Evolutionary conservation across 192 early-diverging fungal genomes (phyloP).

Genomic region (Backusella liffmaniae): DNA sequence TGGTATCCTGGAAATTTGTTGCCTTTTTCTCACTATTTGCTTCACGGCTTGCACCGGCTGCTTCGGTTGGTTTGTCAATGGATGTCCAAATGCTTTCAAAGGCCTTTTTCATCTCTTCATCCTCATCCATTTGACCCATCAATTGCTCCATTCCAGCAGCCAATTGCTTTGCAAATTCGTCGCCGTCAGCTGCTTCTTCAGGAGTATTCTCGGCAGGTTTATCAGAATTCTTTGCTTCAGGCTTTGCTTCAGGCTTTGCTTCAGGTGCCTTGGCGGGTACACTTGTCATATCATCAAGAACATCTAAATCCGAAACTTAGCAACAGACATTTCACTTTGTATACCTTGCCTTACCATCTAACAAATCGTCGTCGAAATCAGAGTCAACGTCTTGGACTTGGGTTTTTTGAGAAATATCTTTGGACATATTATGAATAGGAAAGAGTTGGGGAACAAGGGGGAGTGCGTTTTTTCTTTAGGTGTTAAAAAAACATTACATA

Average conservation of each 20-base stretch:
- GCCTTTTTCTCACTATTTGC: conserved; percentile 16
- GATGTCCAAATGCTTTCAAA: conserved; percentile 57
- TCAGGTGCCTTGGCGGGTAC: conserved; percentile 36
- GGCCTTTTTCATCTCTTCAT: conserved; percentile 49
- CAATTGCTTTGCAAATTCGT: conserved; percentile 74
- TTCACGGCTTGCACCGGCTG: conserved; percentile 7
- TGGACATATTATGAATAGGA: neutral
- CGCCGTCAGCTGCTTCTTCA: conserved; percentile 46
- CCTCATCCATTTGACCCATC: conserved; percentile 59
- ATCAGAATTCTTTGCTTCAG: conserved; percentile 24
- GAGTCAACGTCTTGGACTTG: conserved; percentile 53
- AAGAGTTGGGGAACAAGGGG: neutral
- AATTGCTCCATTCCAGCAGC: conserved; percentile 83
- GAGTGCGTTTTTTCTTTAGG: neutral
- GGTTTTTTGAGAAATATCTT: conserved; percentile 16
- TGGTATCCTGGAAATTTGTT: conserved; percentile 81
- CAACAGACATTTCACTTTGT: neutral
- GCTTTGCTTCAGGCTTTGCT: conserved; percentile 16
- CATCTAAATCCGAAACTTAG: conserved; percentile 46
- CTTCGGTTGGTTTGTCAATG: conserved; percentile 28
- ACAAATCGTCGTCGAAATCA: conserved; percentile 61
- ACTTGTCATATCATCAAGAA: conserved; percentile 69
- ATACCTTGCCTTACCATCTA: conserved; percentile 51
- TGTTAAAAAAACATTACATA: neutral
- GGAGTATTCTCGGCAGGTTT: conserved; percentile 16